These are phyloP conservation scores for Penicillium crustosum DNA, from an alignment of 2,329 filamentous ascomycete species.

Conservation along the genomic window DNA sequence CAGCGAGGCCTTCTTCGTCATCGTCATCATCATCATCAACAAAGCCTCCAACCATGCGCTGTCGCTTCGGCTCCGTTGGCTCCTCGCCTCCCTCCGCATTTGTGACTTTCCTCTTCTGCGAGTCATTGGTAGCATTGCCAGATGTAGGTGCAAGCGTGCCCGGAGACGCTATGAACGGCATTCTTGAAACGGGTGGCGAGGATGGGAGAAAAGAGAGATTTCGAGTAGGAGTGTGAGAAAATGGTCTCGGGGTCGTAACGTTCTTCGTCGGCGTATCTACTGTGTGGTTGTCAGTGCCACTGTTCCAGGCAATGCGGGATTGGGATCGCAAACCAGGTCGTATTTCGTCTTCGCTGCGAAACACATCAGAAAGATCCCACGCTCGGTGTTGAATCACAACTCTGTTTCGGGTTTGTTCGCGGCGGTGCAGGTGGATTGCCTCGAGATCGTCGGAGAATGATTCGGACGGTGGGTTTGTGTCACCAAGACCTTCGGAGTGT, in stretches of 20 bases:
- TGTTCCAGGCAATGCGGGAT: background rate
- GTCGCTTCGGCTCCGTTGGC: conserved; percentile 39
- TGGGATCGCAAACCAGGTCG: conserved; percentile 31
- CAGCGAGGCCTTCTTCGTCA: conserved; percentile 30
- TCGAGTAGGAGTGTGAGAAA: conserved; percentile 14
- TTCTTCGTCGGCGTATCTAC: conserved; percentile 43
- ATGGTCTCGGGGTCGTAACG: conserved; percentile 13
- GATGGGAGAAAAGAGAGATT: conserved; percentile 30
- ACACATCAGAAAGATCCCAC: conserved; percentile 45
- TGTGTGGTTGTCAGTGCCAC: background rate
- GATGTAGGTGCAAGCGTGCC: conserved; percentile 37
- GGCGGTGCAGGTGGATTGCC: conserved; percentile 36
- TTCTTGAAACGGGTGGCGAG: conserved; percentile 35
- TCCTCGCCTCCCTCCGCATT: conserved; percentile 28
- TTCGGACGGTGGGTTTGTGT: conserved; percentile 30
- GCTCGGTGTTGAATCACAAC: conserved; percentile 46
- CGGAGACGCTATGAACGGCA: conserved; percentile 47
- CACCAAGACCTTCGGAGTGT: conserved; percentile 44
- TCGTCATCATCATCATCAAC: conserved; percentile 46
- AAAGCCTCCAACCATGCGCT: conserved; percentile 44
- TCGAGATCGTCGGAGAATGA: conserved; percentile 44
- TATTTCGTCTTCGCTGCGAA: conserved; percentile 45
- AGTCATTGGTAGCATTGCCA: conserved; percentile 35
- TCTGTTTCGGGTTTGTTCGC: conserved; percentile 38
- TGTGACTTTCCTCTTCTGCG: conserved; percentile 44